Base-by-base conservation (phyloP, 148 eudicot genomes). In the Linanthus parryae region DNA sequence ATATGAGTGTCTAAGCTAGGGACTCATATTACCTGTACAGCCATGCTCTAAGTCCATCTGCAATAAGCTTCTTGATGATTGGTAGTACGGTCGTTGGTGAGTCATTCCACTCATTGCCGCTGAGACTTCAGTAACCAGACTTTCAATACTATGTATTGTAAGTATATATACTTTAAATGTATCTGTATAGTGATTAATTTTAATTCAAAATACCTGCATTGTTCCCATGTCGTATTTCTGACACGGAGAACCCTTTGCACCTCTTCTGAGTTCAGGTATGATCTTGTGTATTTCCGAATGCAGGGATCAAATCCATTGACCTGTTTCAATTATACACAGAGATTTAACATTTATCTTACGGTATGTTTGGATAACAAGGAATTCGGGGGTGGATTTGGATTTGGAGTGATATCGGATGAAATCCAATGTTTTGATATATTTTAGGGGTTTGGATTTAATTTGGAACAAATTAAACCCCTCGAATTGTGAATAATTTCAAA, bases 1-100 rank as follows among this genome's bases (percentile, higher is more conserved):
- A 7, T 18, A 11, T 24, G 10, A 39, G 28, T 17, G 5, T n/a
- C n/a, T n/a, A n/a, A n/a, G n/a, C n/a, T n/a, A n/a, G n/a, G n/a
- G n/a, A n/a, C n/a, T n/a, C n/a, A n/a, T n/a, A n/a, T n/a, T n/a
- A 66, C 71, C 71, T 66, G 14, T 60, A 67, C 17, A 67, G 16
- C 71, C 71, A 67, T 24, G 60, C 19, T 5, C 56, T 31, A 22
- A 60, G 42, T 56, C 57, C 66, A 36, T 52, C 33, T 21, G 51
- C 56, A 16, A 67, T 54, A n/a, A 61, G 62, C 38, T 61, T 13
- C 35, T 48, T 34, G 45, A 61, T 54, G 19, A 53, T 61, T 16
- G 72, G 72, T 15, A 67, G 61, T 40, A 47, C 28, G 7, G 57
- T 39, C 22, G 56, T n/a, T 41, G 59, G 57, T 38, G 46, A 29